Conservation (phyloP, 2,329 filamentous ascomycete species). For the Pseudocercospora fijiensis region DNA sequence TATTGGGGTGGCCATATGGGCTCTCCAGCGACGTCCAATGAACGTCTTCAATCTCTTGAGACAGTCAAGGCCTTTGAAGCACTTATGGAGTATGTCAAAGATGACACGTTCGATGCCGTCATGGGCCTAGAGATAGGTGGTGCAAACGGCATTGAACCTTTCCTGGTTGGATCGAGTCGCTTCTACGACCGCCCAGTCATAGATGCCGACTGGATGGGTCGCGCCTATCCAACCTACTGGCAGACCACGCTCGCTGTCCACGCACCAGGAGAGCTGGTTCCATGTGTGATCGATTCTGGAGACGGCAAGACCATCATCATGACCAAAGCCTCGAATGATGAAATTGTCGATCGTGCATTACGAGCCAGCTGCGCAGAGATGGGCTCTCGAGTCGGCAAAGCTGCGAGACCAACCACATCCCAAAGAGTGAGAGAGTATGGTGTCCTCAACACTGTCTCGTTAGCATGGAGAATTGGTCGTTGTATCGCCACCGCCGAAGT, state of each 20-base stretch:
- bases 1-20: constrained; percentile 60
- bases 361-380: constrained; percentile 43
- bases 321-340: constrained; percentile 44
- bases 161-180: constrained; percentile 56
- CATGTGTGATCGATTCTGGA: constrained; percentile 49
- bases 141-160: constrained; percentile 60
- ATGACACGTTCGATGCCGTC: constrained; percentile 54
- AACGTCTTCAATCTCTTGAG: constrained; percentile 60
- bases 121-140: constrained; percentile 68
- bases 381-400: constrained; percentile 45
- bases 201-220: constrained; percentile 50
- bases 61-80: constrained; percentile 43
- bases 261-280: constrained; percentile 43
- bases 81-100: constrained; percentile 53
- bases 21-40: constrained; percentile 60
- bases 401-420: constrained; percentile 43
- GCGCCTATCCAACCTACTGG: constrained; percentile 49
- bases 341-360: constrained; percentile 46
- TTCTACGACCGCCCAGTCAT: constrained; percentile 50
- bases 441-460: constrained; percentile 45
- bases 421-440: constrained; percentile 40
- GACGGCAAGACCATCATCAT: constrained; percentile 48
- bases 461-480: constrained; percentile 57
- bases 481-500: constrained; percentile 55
- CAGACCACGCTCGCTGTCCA: constrained; percentile 49